phyloP scores from a whole-genome alignment of 2,329 filamentous ascomycete species.

The Aspergillus proliferans region DNA sequence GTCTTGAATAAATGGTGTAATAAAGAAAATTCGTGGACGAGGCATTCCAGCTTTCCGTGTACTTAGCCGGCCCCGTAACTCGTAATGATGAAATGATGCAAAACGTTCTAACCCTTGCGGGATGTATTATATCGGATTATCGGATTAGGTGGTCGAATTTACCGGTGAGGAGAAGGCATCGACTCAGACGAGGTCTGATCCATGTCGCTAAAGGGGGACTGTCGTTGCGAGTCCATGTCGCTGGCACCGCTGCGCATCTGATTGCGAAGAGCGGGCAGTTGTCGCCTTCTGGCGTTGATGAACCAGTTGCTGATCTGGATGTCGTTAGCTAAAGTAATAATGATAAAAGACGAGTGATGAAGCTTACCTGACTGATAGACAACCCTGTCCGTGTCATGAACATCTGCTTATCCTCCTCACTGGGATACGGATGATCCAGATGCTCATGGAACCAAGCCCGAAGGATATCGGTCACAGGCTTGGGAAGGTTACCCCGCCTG shows the following conservation, averaged over 20 bases:
- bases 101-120: background rate
- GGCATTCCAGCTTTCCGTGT: constrained; percentile 3
- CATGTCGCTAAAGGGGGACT: constrained; percentile 32
- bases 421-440: constrained; percentile 75
- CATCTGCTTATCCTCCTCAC: constrained; percentile 79
- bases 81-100: constrained; percentile 3
- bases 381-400: constrained; percentile 70
- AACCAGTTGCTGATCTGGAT: constrained; percentile 49
- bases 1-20: constrained; percentile 7
- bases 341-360: background rate
- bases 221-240: constrained; percentile 24
- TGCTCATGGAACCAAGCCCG: constrained; percentile 75
- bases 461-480: constrained; percentile 76
- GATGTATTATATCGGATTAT: background rate
- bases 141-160: background rate
- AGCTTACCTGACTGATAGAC: constrained; percentile 59
- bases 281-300: constrained; percentile 46
- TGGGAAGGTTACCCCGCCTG: constrained; percentile 80
- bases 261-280: constrained; percentile 42
- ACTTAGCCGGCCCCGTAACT: constrained; percentile 7
- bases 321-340: constrained; percentile 3
- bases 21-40: constrained; percentile 8
- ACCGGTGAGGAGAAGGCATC: constrained; percentile 22
- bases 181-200: constrained; percentile 23
- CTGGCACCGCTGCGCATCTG: constrained; percentile 33